These are phyloP conservation scores for Apiotrichum brassicae DNA, from an alignment of 1,284 basidiomycete species.

Conservation along the genomic window DNA sequence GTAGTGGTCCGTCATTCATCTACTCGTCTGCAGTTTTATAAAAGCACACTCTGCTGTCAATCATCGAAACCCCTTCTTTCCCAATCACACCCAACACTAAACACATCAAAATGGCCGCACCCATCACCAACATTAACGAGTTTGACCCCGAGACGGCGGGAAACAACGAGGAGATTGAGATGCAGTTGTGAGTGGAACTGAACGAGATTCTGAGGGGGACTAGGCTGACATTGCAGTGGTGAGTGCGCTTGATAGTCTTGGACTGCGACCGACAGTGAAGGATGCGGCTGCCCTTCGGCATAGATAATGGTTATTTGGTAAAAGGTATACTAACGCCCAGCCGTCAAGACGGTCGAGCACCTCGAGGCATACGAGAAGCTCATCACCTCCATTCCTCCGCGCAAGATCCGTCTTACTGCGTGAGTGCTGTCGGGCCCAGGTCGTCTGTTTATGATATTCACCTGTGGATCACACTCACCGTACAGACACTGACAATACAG, in stretches of 20 bases:
- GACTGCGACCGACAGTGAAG: background rate
- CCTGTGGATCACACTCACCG: too few relatives aligned
- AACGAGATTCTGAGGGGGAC: too few relatives aligned
- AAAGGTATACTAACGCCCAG: conserved; percentile 44
- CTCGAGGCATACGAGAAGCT: conserved; percentile 97
- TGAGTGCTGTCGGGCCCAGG: conserved; percentile 48
- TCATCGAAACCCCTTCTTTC: background rate
- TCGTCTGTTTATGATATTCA: too few relatives aligned
- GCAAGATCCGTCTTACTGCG: conserved; percentile 73
- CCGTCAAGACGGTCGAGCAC: conserved; percentile 93
- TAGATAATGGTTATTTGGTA: too few relatives aligned
- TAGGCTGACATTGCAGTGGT: background rate
- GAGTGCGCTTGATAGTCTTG: background rate
- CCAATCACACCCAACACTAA: background rate
- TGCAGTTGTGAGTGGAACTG: conserved; percentile 59
- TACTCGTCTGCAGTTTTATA: background rate
- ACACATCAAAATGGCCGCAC: conserved; percentile 7
- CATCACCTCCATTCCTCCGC: conserved; percentile 72
- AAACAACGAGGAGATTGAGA: conserved; percentile 91
- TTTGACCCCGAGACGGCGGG: conserved; percentile 82
- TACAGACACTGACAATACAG: conserved; percentile 50
- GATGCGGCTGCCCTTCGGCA: background rate
- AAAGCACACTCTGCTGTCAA: too few relatives aligned
- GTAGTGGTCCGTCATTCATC: too few relatives aligned
- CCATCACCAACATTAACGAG: conserved; percentile 14